Evolutionary conservation across 2,329 filamentous ascomycete species (phyloP).

Genomic region (Coleophoma cylindrospora): DNA sequence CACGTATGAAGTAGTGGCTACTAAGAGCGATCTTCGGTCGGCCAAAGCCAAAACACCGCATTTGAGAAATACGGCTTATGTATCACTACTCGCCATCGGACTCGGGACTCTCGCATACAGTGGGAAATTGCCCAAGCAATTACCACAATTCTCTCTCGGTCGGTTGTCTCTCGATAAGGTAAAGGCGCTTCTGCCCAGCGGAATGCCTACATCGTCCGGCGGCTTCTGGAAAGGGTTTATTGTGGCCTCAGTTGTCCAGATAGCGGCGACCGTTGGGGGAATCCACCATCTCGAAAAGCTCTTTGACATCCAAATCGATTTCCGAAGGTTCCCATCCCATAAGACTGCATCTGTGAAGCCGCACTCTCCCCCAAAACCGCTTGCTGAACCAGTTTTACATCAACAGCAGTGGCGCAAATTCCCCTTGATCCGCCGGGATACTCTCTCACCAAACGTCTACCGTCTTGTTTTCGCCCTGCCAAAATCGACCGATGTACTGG

Average conservation of each 20-base stretch:
- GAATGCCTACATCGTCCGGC: conserved; percentile 1
- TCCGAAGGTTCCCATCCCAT: not conserved
- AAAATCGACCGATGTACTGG: conserved; percentile 22
- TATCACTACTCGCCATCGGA: not conserved
- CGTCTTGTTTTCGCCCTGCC: conserved; percentile 28
- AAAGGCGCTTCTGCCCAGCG: not conserved
- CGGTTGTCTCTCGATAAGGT: not conserved
- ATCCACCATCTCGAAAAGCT: conserved; percentile 6
- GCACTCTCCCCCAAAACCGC: conserved; percentile 3
- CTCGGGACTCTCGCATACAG: not conserved
- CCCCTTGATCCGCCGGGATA: conserved; percentile 11
- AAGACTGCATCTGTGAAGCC: conserved; percentile 9
- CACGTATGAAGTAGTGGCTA: conserved; percentile 1
- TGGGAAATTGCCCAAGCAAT: not conserved
- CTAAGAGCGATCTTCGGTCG: not conserved
- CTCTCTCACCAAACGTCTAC: conserved; percentile 10
- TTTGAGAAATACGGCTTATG: not conserved
- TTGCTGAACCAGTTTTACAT: not conserved
- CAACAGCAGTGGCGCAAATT: conserved; percentile 13
- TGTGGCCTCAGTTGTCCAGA: conserved; percentile 4
- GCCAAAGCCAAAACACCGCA: not conserved
- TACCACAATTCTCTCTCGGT: not conserved
- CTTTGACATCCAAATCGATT: not conserved
- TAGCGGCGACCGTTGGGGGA: not conserved
- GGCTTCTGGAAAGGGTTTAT: conserved; percentile 13